These are phyloP conservation scores for Hirschioporus abietinus DNA, from an alignment of 768 basidiomycete genomes.

Conservation along the genomic window DNA sequence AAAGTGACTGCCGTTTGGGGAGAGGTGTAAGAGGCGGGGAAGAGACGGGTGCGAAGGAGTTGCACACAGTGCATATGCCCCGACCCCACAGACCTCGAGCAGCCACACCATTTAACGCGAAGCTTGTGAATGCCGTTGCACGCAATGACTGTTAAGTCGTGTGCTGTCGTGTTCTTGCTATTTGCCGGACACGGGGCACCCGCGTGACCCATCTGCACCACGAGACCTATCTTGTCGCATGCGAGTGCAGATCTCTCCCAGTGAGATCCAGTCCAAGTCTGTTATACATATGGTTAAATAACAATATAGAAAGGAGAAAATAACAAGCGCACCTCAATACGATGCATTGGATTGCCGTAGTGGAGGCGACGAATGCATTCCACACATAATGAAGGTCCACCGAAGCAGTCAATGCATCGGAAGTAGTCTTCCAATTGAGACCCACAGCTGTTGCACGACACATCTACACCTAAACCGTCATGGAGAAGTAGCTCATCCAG, in stretches of 20 bases:
- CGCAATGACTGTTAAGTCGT: constrained; percentile 8
- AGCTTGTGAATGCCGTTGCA: constrained; percentile 15
- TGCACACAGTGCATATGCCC: not conserved
- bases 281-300: too few relatives aligned
- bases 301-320: not conserved
- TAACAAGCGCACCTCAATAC: not conserved
- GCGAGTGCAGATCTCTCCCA: not conserved
- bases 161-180: not conserved
- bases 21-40: constrained; percentile 13
- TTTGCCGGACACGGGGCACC: not conserved
- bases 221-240: not conserved
- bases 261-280: not conserved
- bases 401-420: not conserved
- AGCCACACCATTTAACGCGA: constrained; percentile 12
- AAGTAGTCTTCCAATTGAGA: not conserved
- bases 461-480: not conserved
- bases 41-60: constrained; percentile 10
- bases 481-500: not conserved
- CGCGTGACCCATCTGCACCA: not conserved
- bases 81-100: constrained; percentile 1
- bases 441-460: not conserved
- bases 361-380: too few relatives aligned
- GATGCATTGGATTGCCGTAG: constrained; percentile 1
- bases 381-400: not conserved
- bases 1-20: constrained; percentile 17